Conservation (phyloP, 2,329 filamentous ascomycete genomes). For the Diaporthe caulivora region DNA sequence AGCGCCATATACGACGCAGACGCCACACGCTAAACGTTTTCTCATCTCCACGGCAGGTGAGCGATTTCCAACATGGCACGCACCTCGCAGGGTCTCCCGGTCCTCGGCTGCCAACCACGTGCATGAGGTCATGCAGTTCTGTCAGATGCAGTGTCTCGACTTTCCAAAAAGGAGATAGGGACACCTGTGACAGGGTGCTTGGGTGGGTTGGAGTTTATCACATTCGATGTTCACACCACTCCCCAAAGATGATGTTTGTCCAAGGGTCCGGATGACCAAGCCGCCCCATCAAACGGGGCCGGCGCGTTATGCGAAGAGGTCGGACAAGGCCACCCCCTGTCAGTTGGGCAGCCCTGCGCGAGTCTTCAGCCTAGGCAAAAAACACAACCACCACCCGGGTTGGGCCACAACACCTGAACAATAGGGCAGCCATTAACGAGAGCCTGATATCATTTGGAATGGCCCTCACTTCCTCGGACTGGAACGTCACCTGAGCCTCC, state of each 20-base stretch:
- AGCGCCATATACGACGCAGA: neutral
- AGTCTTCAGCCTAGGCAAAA: slow-evolving; percentile 3
- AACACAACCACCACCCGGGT: slow-evolving; percentile 1
- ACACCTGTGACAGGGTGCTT: neutral
- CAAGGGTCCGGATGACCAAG: slow-evolving; percentile 3
- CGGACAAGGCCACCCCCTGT: slow-evolving; percentile 29
- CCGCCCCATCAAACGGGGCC: slow-evolving; percentile 17
- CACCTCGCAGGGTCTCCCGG: too few species aligned
- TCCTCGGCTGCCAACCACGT: neutral
- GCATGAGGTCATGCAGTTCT: neutral
- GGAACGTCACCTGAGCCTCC: slow-evolving; percentile 19
- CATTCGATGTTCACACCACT: slow-evolving; percentile 13
- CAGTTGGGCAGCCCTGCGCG: slow-evolving; percentile 32
- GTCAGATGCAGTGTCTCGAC: neutral
- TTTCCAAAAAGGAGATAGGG: neutral
- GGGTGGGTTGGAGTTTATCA: neutral
- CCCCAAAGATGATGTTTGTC: neutral
- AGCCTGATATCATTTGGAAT: slow-evolving; percentile 9
- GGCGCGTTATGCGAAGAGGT: neutral
- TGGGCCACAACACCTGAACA: slow-evolving; percentile 26
- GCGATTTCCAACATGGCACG: neutral
- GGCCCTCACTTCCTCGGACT: neutral
- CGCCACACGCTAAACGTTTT: neutral
- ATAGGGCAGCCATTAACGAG: slow-evolving; percentile 30
- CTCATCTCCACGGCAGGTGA: neutral